A percentile compares a stretch with the other conserved stretches of the same genome.
Evolutionary conservation across 176 grass and related monocot species (phyloP).

Genomic region (Triticum urartu): DNA sequence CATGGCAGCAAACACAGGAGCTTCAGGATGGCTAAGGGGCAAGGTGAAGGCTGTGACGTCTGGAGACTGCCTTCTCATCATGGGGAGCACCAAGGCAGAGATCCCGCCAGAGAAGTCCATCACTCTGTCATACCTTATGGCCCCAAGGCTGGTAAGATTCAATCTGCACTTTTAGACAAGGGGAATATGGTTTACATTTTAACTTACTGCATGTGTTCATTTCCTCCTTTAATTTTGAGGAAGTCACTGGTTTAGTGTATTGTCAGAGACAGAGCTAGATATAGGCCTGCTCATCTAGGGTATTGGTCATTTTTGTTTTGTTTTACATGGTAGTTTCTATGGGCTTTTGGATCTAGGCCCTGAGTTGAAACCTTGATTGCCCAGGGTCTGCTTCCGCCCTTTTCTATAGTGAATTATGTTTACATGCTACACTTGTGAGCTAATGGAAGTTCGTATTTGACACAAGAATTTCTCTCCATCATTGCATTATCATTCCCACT

Average conservation of each 20-base stretch:
- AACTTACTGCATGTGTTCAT: not conserved
- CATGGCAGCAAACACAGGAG: slow-evolving; percentile 65
- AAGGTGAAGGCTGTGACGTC: slow-evolving; percentile 94
- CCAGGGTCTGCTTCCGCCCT: not conserved
- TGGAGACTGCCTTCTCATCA: slow-evolving; percentile 84
- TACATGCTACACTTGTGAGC: not conserved
- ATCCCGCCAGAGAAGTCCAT: slow-evolving; percentile 91
- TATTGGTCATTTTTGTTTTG: not conserved
- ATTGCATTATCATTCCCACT: not conserved
- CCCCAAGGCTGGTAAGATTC: slow-evolving; percentile 80
- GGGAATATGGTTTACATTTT: not conserved
- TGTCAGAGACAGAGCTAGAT: not conserved
- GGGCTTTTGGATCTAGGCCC: not conserved
- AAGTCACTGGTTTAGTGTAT: slow-evolving; percentile 2
- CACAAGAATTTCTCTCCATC: not conserved
- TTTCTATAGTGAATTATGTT: not conserved
- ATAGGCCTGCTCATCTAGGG: not conserved
- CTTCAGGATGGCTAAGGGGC: slow-evolving; percentile 84
- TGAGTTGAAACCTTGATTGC: not conserved
- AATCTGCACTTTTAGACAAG: not conserved
- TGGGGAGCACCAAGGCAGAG: slow-evolving; percentile 75
- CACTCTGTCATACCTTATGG: slow-evolving; percentile 81
- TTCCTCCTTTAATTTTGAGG: not conserved
- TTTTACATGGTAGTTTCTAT: not conserved
- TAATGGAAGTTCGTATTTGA: slow-evolving; percentile 9